Evolutionary conservation across 1,284 basidiomycete genomes (phyloP).

Genomic region (Ceratobasidium sp.): DNA sequence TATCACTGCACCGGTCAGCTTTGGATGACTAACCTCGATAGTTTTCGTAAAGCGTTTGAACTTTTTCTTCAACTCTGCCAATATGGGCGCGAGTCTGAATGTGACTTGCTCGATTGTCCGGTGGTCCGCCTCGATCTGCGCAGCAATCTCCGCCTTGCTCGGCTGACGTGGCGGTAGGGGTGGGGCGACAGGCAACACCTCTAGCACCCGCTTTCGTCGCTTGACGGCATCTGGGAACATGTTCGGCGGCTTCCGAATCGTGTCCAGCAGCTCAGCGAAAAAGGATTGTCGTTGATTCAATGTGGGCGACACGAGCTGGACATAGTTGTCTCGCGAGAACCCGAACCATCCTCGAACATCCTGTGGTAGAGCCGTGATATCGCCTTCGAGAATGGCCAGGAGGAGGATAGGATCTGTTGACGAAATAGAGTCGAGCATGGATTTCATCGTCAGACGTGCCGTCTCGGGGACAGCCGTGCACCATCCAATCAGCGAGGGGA

Average conservation of each 20-base stretch:
- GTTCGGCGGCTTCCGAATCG: constrained; percentile 82
- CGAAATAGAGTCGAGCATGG: constrained; percentile 91
- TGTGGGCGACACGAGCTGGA: constrained; percentile 71
- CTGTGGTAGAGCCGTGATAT: constrained; percentile 76
- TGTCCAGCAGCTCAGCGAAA: constrained; percentile 80
- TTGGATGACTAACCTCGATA: constrained; percentile 66
- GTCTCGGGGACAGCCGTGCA: constrained; percentile 87
- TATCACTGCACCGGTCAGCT: constrained; percentile 43
- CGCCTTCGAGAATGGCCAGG: constrained; percentile 88
- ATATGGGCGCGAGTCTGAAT: constrained; percentile 87
- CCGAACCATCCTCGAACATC: constrained; percentile 97
- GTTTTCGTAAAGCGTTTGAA: constrained; percentile 92
- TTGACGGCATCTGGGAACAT: constrained; percentile 93
- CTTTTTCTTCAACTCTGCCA: constrained; percentile 92
- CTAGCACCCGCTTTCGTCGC: constrained; percentile 86
- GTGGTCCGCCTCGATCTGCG: constrained; percentile 87
- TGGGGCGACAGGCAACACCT: constrained; percentile 89
- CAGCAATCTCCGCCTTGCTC: constrained; percentile 84
- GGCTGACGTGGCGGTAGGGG: constrained; percentile 89
- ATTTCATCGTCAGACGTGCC: constrained; percentile 85
- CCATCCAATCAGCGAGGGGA: constrained; percentile 92
- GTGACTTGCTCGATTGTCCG: constrained; percentile 86
- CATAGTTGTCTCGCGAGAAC: constrained; percentile 77
- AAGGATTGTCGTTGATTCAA: constrained; percentile 77
- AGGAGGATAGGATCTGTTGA: constrained; percentile 94